A percentile compares a stretch with the other conserved stretches of the same genome.
These are phyloP conservation scores for Pseudocercospora crystallina DNA, from an alignment of 2,329 filamentous ascomycete genomes.

Conservation along the genomic window DNA sequence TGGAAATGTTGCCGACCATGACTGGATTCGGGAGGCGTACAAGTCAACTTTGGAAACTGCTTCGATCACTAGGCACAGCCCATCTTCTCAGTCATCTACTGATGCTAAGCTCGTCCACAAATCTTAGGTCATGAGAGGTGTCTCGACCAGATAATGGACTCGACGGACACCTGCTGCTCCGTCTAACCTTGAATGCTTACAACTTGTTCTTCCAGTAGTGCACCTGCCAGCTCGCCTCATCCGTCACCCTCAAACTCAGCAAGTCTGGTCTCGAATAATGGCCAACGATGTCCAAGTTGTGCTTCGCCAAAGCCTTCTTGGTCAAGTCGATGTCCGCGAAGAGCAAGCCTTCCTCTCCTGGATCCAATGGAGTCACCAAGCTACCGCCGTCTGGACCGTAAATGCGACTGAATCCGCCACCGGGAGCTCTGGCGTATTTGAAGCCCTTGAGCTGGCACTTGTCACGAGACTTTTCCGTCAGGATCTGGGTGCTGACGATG, in stretches of 20 bases:
- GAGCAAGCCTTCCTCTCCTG: constrained; percentile 9
- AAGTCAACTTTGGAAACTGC: too few species aligned
- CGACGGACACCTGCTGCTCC: too few species aligned
- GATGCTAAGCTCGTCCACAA: too few species aligned
- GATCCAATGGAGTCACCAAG: constrained; percentile 5
- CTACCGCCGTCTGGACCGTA: constrained; percentile 9
- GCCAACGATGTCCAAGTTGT: constrained; percentile 14
- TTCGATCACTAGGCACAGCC: too few species aligned
- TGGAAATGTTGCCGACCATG: too few species aligned
- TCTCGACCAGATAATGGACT: too few species aligned
- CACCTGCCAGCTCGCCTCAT: constrained; percentile 9
- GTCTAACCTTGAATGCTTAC: neutral
- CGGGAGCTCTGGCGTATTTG: constrained; percentile 5
- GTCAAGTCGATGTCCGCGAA: constrained; percentile 10
- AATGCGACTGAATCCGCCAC: constrained; percentile 12
- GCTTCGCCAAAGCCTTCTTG: constrained; percentile 10
- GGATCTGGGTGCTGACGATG: constrained; percentile 6
- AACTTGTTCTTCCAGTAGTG: constrained; percentile 6
- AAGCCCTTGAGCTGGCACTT: constrained; percentile 10
- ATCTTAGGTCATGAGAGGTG: too few species aligned
- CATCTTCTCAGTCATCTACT: too few species aligned
- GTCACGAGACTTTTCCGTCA: constrained; percentile 3
- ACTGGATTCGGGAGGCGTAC: too few species aligned
- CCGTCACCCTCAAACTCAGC: constrained; percentile 7
- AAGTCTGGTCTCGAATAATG: constrained; percentile 13